Base-by-base conservation (phyloP, 768 basidiomycete species). In the Boletales sp. region DNA sequence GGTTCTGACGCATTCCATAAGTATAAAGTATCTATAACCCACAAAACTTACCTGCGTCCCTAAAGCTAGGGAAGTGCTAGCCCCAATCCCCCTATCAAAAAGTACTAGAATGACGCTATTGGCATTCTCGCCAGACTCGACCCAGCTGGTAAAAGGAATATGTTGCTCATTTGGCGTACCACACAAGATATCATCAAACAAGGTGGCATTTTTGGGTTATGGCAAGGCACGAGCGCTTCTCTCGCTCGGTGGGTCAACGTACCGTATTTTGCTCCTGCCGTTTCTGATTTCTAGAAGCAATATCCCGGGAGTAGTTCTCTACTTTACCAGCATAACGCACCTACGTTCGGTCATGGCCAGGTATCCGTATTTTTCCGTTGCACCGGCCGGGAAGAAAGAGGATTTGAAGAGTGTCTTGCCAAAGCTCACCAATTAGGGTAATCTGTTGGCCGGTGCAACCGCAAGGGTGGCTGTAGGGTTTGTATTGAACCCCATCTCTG, bases 221-320 rank as follows among this genome's bases (percentile, higher is more conserved):
- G 94, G 94, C 76, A 91, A 47, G 94, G 94, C 9, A 95, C 94
- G 1, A 70, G 74, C 6, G 85, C 93, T 7, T 90, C 93, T 1
- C 72, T 97, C 12, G 68, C 81, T 17, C 76, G 93, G 92, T 82
- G 57, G 18, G 68, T 38, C 32, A 12, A 46, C 40, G 30, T 40
- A 17, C n/a, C 5, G 21, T 35, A 31, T 18, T 38, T 35, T 19
- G 17, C 29, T 27, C 34, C 30, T 31, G 9, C 24, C 38, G 8
- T 30, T 44, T 24, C 45, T 57, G 39, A 61, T 18, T 34, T 32
- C 5, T 35, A 2, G 31, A 54, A 94, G 94, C 49, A 97, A 95
- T 62, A 83, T 97, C 5, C 94, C 94, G 1, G 94, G 94, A 5
- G 88, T 97, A 17, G 92, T 93, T 4, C 67, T 94, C 43, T 97